These are phyloP conservation scores for Wickerhamomyces xylosicus DNA, from an alignment of 805 yeast genomes.

Conservation along the genomic window DNA sequence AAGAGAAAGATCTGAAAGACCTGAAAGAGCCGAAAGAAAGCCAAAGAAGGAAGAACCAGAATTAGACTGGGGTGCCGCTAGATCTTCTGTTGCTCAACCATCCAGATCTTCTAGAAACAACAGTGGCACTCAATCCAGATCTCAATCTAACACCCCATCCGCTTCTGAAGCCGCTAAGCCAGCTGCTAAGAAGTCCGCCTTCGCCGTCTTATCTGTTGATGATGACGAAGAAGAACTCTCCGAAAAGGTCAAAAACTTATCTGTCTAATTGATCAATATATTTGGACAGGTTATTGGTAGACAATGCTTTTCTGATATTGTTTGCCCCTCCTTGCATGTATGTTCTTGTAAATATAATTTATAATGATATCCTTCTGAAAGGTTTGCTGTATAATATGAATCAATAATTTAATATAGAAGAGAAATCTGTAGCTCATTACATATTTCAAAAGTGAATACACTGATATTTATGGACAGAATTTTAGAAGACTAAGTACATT, in stretches of 20 bases:
- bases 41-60: conserved; percentile 29
- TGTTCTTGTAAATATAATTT: too few species aligned
- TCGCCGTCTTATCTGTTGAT: conserved; percentile 38
- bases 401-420: too few species aligned
- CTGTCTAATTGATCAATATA: too few species aligned
- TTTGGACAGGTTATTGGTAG: too few species aligned
- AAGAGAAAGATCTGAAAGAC: conserved; percentile 14
- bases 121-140: conserved; percentile 8
- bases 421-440: too few species aligned
- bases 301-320: too few species aligned
- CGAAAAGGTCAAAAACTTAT: too few species aligned
- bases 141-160: conserved; percentile 6
- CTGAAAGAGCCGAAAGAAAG: conserved; percentile 18
- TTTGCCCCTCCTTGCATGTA: too few species aligned
- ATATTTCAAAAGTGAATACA: too few species aligned
- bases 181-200: conserved; percentile 33
- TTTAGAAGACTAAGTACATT: not conserved
- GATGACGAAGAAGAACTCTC: conserved; percentile 36
- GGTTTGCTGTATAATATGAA: too few species aligned
- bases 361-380: too few species aligned
- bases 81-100: conserved; percentile 19
- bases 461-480: not conserved
- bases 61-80: conserved; percentile 36
- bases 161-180: conserved; percentile 14
- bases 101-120: conserved; percentile 27